Conservation (phyloP, 2,329 filamentous ascomycete genomes). For the Penicillium griseofulvum region DNA sequence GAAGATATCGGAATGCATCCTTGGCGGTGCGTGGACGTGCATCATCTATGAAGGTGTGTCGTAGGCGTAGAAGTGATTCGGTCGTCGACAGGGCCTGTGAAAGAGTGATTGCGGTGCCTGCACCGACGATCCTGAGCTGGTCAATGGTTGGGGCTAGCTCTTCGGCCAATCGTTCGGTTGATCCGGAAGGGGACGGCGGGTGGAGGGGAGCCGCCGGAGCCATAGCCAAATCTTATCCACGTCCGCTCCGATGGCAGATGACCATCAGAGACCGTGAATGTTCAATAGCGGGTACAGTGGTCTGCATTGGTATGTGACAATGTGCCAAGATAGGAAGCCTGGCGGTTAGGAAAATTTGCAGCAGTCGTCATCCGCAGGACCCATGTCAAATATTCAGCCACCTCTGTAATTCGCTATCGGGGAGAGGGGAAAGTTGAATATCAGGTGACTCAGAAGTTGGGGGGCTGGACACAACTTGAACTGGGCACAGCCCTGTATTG, state of each 20-base stretch:
- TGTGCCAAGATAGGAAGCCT: slow-evolving; percentile 8
- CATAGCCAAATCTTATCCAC: slow-evolving; percentile 36
- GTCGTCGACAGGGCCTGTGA: slow-evolving; percentile 46
- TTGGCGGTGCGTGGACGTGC: slow-evolving; percentile 55
- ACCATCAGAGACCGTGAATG: slow-evolving; percentile 37
- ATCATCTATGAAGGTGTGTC: slow-evolving; percentile 61
- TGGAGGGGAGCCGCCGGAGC: slow-evolving; percentile 26
- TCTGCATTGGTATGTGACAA: slow-evolving; percentile 35
- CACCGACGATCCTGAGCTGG: slow-evolving; percentile 35
- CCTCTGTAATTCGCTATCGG: slow-evolving; percentile 4
- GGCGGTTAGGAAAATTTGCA: slow-evolving; percentile 6
- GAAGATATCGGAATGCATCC: slow-evolving; percentile 78
- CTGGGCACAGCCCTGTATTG: background rate
- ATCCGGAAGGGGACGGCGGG: slow-evolving; percentile 30
- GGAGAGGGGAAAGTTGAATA: slow-evolving; percentile 6
- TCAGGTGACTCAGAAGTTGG: slow-evolving; percentile 18
- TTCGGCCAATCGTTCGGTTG: slow-evolving; percentile 35
- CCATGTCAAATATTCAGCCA: slow-evolving; percentile 13
- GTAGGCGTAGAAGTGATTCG: slow-evolving; percentile 62
- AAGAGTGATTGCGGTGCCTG: slow-evolving; percentile 28
- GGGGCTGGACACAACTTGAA: background rate
- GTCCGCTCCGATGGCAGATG: slow-evolving; percentile 27
- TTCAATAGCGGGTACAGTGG: slow-evolving; percentile 31
- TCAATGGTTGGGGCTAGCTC: slow-evolving; percentile 40
- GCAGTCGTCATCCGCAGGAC: slow-evolving; percentile 3